Conservation (phyloP, 768 basidiomycete genomes). For the Calocera cornea region DNA sequence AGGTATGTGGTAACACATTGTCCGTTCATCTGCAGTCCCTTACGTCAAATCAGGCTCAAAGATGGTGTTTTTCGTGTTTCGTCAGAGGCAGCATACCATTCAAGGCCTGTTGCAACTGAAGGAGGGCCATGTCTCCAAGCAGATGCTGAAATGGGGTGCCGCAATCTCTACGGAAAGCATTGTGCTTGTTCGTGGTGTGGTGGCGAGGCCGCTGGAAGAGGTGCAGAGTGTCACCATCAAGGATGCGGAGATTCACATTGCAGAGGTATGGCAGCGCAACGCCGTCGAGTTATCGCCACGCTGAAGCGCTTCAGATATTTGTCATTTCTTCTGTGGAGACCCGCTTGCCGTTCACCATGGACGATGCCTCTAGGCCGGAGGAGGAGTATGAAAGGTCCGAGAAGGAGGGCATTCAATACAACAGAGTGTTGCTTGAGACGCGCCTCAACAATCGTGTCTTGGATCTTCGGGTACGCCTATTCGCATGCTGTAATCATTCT, state of each 20-base stretch:
- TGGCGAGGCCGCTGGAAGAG: slow-evolving; percentile 62
- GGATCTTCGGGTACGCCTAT: slow-evolving; percentile 65
- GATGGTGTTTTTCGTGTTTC: slow-evolving; percentile 86
- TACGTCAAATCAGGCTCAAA: slow-evolving; percentile 68
- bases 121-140: slow-evolving; percentile 73
- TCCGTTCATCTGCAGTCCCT: slow-evolving; percentile 7
- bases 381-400: slow-evolving; percentile 41
- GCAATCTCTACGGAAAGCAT: slow-evolving; percentile 73
- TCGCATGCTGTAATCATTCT: background rate
- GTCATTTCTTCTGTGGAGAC: slow-evolving; percentile 65
- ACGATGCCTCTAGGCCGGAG: slow-evolving; percentile 82
- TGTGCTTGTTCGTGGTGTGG: slow-evolving; percentile 73
- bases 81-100: slow-evolving; percentile 73
- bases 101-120: slow-evolving; percentile 69
- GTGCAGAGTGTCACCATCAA: slow-evolving; percentile 84
- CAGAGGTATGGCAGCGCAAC: slow-evolving; percentile 41
- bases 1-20: slow-evolving; percentile 26
- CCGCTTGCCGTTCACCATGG: slow-evolving; percentile 78
- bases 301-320: slow-evolving; percentile 44
- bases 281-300: slow-evolving; percentile 5
- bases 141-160: slow-evolving; percentile 91
- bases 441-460: slow-evolving; percentile 88
- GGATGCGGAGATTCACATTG: slow-evolving; percentile 76
- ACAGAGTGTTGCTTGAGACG: slow-evolving; percentile 79
- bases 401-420: slow-evolving; percentile 37